Evolutionary conservation across 306 rosid species (phyloP).

Genomic region (Benincasa hispida): DNA sequence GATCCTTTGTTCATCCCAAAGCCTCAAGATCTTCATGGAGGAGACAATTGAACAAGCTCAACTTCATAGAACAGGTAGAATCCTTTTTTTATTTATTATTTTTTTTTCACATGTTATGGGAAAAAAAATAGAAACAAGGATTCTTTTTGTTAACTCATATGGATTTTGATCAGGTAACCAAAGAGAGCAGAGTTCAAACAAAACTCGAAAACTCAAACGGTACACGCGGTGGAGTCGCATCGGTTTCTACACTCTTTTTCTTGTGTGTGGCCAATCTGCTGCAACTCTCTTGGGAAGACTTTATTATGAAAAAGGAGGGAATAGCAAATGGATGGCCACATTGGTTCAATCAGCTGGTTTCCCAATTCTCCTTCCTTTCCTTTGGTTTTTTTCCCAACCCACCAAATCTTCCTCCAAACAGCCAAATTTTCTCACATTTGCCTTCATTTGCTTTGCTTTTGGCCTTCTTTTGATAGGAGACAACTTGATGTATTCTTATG

Average conservation of each 20-base stretch:
- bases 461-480: constrained; percentile 15
- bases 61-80: constrained; percentile 21
- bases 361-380: constrained; percentile 37
- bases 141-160: neutral
- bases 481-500: constrained; percentile 20
- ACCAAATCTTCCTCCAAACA: constrained; percentile 3
- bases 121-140: neutral
- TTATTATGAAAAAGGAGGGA: constrained; percentile 47
- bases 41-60: constrained; percentile 22
- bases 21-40: constrained; percentile 22
- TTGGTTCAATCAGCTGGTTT: constrained; percentile 59
- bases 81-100: neutral
- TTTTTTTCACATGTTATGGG: neutral
- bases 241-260: constrained; percentile 16
- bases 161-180: neutral
- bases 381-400: constrained; percentile 12
- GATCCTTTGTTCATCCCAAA: neutral
- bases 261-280: constrained; percentile 37
- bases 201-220: constrained; percentile 7
- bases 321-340: constrained; percentile 61
- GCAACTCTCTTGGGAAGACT: constrained; percentile 42
- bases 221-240: constrained; percentile 33
- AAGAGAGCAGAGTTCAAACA: neutral
- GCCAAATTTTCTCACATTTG: constrained; percentile 12
- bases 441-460: neutral